Base-by-base conservation (phyloP, 1,139 yeast species). In the Nakaseomyces delphensis region DNA sequence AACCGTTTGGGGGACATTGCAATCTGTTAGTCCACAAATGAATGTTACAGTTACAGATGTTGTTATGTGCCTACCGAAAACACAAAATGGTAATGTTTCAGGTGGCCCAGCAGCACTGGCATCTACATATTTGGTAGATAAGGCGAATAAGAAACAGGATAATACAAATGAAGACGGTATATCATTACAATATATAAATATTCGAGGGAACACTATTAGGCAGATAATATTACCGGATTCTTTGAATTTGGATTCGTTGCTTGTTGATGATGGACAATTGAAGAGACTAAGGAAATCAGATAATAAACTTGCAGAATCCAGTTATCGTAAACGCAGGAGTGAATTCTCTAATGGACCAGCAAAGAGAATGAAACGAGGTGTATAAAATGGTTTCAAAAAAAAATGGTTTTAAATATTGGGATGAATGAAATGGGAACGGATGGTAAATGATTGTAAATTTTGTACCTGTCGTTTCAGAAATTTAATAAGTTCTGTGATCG, bases 21-120 rank as follows among this genome's bases (percentile, higher is more conserved):
- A 84, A 36, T 77, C 89, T 5, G 95, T 94, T 36, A 74, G 95
- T 4, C 96, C 96, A 27, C 77, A 84, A 52, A 91, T 91, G 98
- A 91, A 91, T 65, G 79, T 93, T 36, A 79, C 89, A 4, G 65
- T 91, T 52, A 81, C 84, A 53, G 84, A 83, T 51, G 93, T 86
- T 44, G 84, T 82, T 36, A 46, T 59, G 9, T 48, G 62, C 3
- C 45, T 59, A 4, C 60, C 63, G 16, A 30, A 32, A 5, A 38
- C 39, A 15, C 37, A 44, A 4, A 27, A 30, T 16, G 38, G 44
- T 3, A 45, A 38, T 19, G 40, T 38, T 16, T 43, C 46, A n/a
- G 45, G 48, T 10, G 49, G 51, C 4, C 44, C 54, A 8, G 42
- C 43, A 38, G 59, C 63, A 1, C 35, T 57, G 43, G 57, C 62